Evolutionary conservation across 495 filamentous ascomycete genomes (phyloP).

Genomic region (Aspergillus homomorphus): DNA sequence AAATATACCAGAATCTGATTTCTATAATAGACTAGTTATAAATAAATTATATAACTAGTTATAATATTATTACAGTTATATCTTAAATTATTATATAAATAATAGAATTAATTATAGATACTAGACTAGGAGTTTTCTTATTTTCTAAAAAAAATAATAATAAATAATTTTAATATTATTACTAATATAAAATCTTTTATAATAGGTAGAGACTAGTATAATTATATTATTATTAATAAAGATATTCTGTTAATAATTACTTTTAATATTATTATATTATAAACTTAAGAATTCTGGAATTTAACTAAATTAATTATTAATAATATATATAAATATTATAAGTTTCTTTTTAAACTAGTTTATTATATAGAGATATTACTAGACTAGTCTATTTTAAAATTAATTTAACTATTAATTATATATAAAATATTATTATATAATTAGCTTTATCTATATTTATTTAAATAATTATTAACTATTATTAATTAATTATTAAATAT

Average conservation of each 20-base stretch:
- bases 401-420: background rate
- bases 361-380: background rate
- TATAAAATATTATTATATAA: background rate
- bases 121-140: too few species aligned
- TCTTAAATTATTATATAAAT: too few species aligned
- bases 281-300: too few species aligned
- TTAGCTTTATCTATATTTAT: background rate
- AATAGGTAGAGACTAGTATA: background rate
- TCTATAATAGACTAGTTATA: too few species aligned
- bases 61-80: too few species aligned
- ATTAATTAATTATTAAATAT: background rate
- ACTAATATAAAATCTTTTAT: background rate
- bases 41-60: too few species aligned
- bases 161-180: background rate
- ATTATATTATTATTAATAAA: background rate
- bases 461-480: background rate
- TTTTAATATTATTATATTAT: background rate
- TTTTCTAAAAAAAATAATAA: too few species aligned
- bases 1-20: background rate
- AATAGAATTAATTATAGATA: too few species aligned
- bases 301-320: background rate
- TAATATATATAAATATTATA: background rate
- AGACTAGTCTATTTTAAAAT: background rate
- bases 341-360: background rate
- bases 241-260: background rate